phyloP scores from a whole-genome alignment of 164 flowering plant genomes.

The Magnolia changhungtana region DNA sequence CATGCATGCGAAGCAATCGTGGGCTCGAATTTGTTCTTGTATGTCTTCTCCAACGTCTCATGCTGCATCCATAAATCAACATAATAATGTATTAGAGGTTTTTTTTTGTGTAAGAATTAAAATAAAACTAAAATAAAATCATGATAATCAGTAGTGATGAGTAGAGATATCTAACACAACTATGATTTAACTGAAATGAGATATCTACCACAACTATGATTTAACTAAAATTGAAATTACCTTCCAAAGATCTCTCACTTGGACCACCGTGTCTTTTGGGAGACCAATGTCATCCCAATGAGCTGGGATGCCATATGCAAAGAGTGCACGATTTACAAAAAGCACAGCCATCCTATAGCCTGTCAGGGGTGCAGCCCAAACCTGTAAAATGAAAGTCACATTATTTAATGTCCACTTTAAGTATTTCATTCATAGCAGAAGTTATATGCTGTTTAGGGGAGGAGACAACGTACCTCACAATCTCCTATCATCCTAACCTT shows the following conservation, averaged over 20 bases:
- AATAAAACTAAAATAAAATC: too few species aligned
- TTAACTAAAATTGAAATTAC: constrained; percentile 23
- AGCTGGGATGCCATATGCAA: constrained; percentile 43
- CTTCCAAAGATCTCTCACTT: constrained; percentile 80
- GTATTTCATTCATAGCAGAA: background rate
- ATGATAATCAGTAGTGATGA: too few species aligned
- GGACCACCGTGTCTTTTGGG: constrained; percentile 38
- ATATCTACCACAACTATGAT: too few species aligned
- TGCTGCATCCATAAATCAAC: constrained; percentile 41
- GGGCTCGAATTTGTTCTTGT: constrained; percentile 49
- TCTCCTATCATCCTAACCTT: constrained; percentile 72
- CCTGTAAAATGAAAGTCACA: constrained; percentile 24
- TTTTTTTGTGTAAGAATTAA: too few species aligned
- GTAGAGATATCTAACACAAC: too few species aligned
- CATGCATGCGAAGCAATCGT: constrained; percentile 31
- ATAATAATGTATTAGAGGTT: too few species aligned
- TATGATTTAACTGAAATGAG: too few species aligned
- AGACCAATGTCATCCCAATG: constrained; percentile 76
- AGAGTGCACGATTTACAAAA: constrained; percentile 47
- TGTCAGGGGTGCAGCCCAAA: constrained; percentile 84
- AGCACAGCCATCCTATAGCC: constrained; percentile 56
- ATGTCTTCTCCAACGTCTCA: constrained; percentile 42
- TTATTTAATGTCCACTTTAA: background rate
- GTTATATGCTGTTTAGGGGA: too few species aligned
- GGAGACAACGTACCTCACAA: constrained; percentile 49